Conservation (phyloP, 2,329 filamentous ascomycete genomes). For the Ilyonectria mors-panacis region DNA sequence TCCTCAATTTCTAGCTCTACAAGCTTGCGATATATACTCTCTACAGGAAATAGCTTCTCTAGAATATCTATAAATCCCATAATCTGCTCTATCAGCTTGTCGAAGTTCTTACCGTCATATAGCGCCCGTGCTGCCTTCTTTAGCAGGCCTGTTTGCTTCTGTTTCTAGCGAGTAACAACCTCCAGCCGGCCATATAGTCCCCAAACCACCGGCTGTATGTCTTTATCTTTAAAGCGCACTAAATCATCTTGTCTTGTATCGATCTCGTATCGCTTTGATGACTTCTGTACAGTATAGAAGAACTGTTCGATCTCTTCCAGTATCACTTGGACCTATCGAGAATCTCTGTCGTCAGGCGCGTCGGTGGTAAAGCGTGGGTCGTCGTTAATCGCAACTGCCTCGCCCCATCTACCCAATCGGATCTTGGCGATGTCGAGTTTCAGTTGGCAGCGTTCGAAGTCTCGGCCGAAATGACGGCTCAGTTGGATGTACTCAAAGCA, state of each 20-base stretch:
- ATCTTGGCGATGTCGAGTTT: conserved; percentile 50
- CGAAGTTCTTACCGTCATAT: conserved; percentile 33
- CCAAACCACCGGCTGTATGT: not conserved
- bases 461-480: conserved; percentile 50
- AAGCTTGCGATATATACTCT: conserved; percentile 33
- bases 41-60: conserved; percentile 43
- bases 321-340: conserved; percentile 34
- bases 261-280: conserved; percentile 44
- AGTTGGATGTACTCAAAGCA: conserved; percentile 60
- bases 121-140: conserved; percentile 32
- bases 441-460: conserved; percentile 54
- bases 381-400: conserved; percentile 50
- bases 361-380: conserved; percentile 40
- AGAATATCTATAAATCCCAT: conserved; percentile 44
- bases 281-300: conserved; percentile 39
- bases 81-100: conserved; percentile 42
- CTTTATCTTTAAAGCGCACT: not conserved
- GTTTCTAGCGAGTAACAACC: not conserved
- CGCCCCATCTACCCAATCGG: conserved; percentile 53
- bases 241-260: conserved; percentile 21
- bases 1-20: conserved; percentile 43
- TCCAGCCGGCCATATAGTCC: conserved; percentile 7
- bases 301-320: conserved; percentile 46
- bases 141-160: not conserved
- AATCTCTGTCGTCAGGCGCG: conserved; percentile 23